phyloP scores from a whole-genome alignment of 371 early-diverging fungal genomes.

The Rhizopus delemar region DNA sequence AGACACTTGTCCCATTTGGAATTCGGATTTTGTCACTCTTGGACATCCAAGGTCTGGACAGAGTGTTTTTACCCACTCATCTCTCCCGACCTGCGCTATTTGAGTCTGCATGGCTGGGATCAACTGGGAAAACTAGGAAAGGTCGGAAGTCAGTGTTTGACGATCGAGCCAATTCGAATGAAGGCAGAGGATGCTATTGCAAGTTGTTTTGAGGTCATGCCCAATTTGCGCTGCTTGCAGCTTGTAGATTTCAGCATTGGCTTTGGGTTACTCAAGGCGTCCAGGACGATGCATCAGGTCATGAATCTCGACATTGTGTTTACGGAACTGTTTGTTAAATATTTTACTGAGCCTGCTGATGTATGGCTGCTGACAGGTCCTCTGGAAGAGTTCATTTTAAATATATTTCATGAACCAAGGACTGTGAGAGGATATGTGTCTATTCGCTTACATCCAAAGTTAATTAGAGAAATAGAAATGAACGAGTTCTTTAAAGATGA shows the following conservation, averaged over 20 bases:
- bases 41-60: conserved; percentile 26
- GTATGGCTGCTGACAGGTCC: conserved; percentile 21
- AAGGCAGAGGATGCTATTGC: conserved; percentile 25
- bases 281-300: conserved; percentile 3
- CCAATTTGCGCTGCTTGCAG: neutral
- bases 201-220: conserved; percentile 17
- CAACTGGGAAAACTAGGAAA: conserved; percentile 23
- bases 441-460: conserved; percentile 9
- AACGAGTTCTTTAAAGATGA: conserved; percentile 7
- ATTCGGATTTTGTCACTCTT: conserved; percentile 26
- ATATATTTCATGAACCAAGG: conserved; percentile 6
- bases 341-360: conserved; percentile 13
- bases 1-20: conserved; percentile 14
- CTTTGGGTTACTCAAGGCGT: conserved; percentile 16
- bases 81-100: neutral
- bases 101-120: conserved; percentile 29
- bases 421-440: neutral
- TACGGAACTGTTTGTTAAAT: conserved; percentile 9
- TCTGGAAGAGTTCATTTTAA: conserved; percentile 18
- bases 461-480: conserved; percentile 5
- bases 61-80: conserved; percentile 1
- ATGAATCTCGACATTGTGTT: conserved; percentile 14
- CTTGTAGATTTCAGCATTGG: conserved; percentile 24
- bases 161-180: conserved; percentile 19
- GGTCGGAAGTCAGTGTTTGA: conserved; percentile 9